Evolutionary conservation across 75 land plant genomes (phyloP).

Genomic region (Sequoia sempervirens): DNA sequence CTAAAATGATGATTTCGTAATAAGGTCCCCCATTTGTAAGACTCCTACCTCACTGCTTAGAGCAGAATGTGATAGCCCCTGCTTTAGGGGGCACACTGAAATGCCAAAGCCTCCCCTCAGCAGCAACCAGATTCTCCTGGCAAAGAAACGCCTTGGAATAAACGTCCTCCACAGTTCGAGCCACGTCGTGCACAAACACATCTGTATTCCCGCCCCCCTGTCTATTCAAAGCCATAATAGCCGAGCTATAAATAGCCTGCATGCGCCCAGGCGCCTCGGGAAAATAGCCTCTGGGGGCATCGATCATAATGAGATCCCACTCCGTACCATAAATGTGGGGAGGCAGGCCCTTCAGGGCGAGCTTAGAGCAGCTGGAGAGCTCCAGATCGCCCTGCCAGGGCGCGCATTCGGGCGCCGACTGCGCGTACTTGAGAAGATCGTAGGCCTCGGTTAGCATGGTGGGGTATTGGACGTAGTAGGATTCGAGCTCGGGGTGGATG

Average conservation of each 20-base stretch:
- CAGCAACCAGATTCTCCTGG: constrained; percentile 13
- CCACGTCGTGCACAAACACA: constrained; percentile 33
- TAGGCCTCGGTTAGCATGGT: constrained; percentile 11
- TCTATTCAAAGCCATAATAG: constrained; percentile 15
- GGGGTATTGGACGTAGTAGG: constrained; percentile 7
- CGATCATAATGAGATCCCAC: constrained; percentile 41
- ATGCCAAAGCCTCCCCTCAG: constrained; percentile 17
- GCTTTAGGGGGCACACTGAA: constrained; percentile 13
- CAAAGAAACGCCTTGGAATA: constrained; percentile 29
- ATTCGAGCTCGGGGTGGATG: constrained; percentile 4
- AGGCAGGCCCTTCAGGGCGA: constrained; percentile 21
- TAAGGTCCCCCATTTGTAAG: too few relatives aligned
- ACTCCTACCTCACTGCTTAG: not conserved
- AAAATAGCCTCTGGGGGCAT: constrained; percentile 31
- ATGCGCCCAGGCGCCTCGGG: constrained; percentile 32
- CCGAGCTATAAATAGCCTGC: constrained; percentile 32
- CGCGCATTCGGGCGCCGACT: not conserved
- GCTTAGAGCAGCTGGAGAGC: constrained; percentile 17
- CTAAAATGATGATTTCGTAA: too few relatives aligned
- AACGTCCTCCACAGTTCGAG: constrained; percentile 21
- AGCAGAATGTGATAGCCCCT: not conserved
- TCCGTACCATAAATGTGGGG: constrained; percentile 9
- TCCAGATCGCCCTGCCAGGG: constrained; percentile 7
- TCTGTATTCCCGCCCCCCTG: constrained; percentile 1
- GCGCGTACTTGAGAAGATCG: constrained; percentile 4